Conservation (phyloP, 306 rosid genomes). For the Acacia melanoxylon region DNA sequence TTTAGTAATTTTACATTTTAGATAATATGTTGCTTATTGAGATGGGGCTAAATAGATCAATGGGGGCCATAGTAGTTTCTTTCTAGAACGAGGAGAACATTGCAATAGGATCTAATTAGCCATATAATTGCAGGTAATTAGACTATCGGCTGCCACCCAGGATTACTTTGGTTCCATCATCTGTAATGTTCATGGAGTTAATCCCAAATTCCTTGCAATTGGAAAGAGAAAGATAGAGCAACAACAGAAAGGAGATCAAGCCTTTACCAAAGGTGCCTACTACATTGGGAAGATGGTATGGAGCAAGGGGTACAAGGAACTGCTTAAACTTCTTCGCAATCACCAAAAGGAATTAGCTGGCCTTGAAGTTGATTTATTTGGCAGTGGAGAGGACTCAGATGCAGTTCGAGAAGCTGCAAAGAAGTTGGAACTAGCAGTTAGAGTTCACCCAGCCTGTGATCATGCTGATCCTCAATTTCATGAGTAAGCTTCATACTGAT, state of each 20-base stretch:
- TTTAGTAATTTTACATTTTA: not conserved
- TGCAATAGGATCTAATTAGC: not conserved
- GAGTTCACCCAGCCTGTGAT: slow-evolving; percentile 82
- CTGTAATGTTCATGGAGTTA: slow-evolving; percentile 98
- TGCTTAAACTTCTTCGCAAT: slow-evolving; percentile 65
- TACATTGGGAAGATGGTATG: slow-evolving; percentile 96
- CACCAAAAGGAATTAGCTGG: slow-evolving; percentile 68
- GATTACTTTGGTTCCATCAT: slow-evolving; percentile 69
- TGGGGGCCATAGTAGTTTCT: not conserved
- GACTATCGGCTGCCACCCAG: slow-evolving; percentile 96
- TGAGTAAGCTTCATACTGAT: slow-evolving; percentile 57
- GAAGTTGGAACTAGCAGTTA: slow-evolving; percentile 61
- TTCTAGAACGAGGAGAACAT: not conserved
- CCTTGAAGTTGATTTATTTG: slow-evolving; percentile 88
- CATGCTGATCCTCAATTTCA: slow-evolving; percentile 83
- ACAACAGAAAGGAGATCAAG: slow-evolving; percentile 57
- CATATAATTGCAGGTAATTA: slow-evolving; percentile 70
- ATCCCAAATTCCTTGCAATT: slow-evolving; percentile 88
- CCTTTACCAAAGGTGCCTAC: slow-evolving; percentile 82
- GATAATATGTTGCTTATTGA: not conserved
- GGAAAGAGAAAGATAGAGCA: slow-evolving; percentile 72
- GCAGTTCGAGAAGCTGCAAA: slow-evolving; percentile 67
- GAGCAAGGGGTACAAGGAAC: slow-evolving; percentile 95
- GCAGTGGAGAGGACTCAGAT: slow-evolving; percentile 88
- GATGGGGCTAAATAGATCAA: not conserved